Conservation (phyloP, 768 basidiomycete genomes). For the Glaciozyma antarctica region DNA sequence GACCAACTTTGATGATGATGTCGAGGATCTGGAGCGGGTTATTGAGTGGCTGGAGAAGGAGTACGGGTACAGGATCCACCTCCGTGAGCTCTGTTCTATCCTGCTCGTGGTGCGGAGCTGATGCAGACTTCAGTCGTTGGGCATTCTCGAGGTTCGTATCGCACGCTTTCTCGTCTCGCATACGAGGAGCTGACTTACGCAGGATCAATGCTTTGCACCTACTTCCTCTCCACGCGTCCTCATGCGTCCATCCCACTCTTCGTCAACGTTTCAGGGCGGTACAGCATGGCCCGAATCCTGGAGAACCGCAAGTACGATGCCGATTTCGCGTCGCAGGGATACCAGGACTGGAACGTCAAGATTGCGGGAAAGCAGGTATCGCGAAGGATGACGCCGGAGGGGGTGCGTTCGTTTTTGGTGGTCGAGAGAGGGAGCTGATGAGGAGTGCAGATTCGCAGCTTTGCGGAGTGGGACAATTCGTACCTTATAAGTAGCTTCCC, state of each 20-base stretch:
- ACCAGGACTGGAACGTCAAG: background rate
- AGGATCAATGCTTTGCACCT: background rate
- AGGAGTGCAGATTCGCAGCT: background rate
- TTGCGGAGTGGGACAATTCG: background rate
- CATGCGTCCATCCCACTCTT: background rate
- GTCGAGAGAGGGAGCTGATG: background rate
- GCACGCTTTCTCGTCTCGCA: background rate
- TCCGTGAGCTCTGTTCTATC: background rate
- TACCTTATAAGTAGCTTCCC: background rate
- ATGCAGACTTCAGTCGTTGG: background rate
- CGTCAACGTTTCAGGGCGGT: background rate
- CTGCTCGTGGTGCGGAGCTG: background rate
- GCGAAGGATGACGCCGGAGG: background rate
- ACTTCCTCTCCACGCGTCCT: background rate
- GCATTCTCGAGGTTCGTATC: background rate
- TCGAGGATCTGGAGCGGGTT: background rate
- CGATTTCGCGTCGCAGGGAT: background rate
- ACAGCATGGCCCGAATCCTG: background rate
- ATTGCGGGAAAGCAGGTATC: background rate
- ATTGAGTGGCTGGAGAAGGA: background rate
- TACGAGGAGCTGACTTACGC: background rate
- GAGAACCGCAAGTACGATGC: background rate
- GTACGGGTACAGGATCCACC: background rate
- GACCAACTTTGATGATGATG: conserved; percentile 1
- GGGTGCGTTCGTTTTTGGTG: background rate